phyloP scores from a whole-genome alignment of 2,329 filamentous ascomycete species.

The Pezicula rhizophila region DNA sequence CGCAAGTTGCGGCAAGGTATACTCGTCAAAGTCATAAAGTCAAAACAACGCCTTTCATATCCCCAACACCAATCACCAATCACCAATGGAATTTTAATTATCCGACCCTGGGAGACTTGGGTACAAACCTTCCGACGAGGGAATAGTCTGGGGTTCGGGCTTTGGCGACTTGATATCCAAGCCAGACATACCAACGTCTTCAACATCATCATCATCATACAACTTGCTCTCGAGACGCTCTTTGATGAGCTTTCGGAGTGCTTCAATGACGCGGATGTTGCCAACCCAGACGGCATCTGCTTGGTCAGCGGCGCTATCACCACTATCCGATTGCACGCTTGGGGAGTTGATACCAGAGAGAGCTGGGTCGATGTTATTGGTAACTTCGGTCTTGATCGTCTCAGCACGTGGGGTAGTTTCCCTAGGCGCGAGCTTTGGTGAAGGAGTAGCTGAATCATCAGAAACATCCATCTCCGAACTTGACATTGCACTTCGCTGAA shows the following conservation, averaged over 20 bases:
- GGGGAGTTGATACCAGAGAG: slow-evolving; percentile 43
- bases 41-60: not conserved
- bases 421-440: slow-evolving; percentile 15
- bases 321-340: slow-evolving; percentile 47
- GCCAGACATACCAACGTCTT: slow-evolving; percentile 15
- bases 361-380: slow-evolving; percentile 27
- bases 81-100: slow-evolving; percentile 3
- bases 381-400: slow-evolving; percentile 33
- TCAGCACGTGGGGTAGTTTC: slow-evolving; percentile 25
- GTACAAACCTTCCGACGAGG: slow-evolving; percentile 8
- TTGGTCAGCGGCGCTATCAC: slow-evolving; percentile 46
- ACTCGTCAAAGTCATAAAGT: not conserved
- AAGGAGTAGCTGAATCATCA: slow-evolving; percentile 19
- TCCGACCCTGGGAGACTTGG: slow-evolving; percentile 7
- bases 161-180: slow-evolving; percentile 6
- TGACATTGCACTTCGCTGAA: slow-evolving; percentile 49
- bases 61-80: not conserved
- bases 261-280: slow-evolving; percentile 60
- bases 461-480: slow-evolving; percentile 27
- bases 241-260: slow-evolving; percentile 51
- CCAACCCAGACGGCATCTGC: slow-evolving; percentile 61
- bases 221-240: slow-evolving; percentile 51
- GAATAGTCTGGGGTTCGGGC: not conserved
- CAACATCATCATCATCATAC: slow-evolving; percentile 35
- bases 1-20: not conserved